Percentiles rank a stretch among this genome's conserved stretches.
Conservation (phyloP, 2,329 filamentous ascomycete species). For the Sclerotinia subarctica region DNA sequence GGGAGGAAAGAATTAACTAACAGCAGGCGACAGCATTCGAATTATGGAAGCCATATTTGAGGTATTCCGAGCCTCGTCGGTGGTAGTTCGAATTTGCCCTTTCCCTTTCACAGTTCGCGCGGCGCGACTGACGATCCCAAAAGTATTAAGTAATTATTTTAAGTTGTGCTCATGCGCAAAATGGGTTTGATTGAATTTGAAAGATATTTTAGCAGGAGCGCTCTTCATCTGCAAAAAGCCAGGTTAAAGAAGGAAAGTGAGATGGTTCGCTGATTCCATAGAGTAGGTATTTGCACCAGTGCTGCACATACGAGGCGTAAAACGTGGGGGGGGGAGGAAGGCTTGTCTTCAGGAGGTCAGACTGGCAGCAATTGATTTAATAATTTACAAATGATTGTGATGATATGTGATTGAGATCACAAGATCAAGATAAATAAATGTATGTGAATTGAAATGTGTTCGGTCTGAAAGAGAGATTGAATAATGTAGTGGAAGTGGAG, state of each 20-base stretch:
- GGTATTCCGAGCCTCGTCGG: slow-evolving; percentile 6
- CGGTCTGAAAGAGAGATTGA: background rate
- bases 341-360: slow-evolving; percentile 19
- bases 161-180: slow-evolving; percentile 19
- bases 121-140: slow-evolving; percentile 4
- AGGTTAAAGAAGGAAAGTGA: background rate
- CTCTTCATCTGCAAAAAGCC: slow-evolving; percentile 16
- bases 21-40: slow-evolving; percentile 19
- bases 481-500: background rate
- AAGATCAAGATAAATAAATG: background rate
- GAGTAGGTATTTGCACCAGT: slow-evolving; percentile 12
- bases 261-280: slow-evolving; percentile 11
- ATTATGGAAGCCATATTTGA: slow-evolving; percentile 17
- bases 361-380: slow-evolving; percentile 3
- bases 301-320: slow-evolving; percentile 18
- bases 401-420: background rate
- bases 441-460: background rate
- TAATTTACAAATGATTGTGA: background rate
- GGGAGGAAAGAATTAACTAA: slow-evolving; percentile 13
- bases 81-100: background rate
- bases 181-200: slow-evolving; percentile 1
- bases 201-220: background rate
- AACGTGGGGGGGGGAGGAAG: slow-evolving; percentile 16
- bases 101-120: slow-evolving; percentile 1
- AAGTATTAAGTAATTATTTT: slow-evolving; percentile 1